phyloP scores from a whole-genome alignment of 208 protist species.

The Eutreptiella sp. region DNA sequence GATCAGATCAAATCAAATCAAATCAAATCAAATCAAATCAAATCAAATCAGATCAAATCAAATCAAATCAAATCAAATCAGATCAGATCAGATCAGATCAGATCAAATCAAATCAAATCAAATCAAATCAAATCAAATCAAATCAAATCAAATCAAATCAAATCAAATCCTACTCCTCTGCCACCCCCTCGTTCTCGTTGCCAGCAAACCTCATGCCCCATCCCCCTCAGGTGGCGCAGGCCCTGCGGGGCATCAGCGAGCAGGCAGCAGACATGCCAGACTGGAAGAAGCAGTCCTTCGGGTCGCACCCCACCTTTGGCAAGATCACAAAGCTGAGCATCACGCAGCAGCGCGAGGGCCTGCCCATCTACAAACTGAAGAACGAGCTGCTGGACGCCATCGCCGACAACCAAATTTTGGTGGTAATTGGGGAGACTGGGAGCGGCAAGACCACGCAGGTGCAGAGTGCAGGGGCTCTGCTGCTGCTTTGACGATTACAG shows the following conservation, averaged over 20 bases:
- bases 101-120: no score
- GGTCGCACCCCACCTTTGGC: conserved; percentile 3
- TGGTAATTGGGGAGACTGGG: conserved; percentile 89
- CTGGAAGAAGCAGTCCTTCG: conserved; percentile 50
- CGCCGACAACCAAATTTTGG: conserved; percentile 64
- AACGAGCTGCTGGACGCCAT: conserved; percentile 77
- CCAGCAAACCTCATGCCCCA: no score
- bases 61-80: no score
- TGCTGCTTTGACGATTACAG: no score
- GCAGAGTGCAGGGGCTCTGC: no score
- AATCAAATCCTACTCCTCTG: neutral
- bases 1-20: no score
- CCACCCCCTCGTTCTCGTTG: no score
- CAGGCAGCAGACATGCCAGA: conserved; percentile 40
- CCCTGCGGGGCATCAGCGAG: neutral
- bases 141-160: neutral
- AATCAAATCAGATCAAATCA: no score
- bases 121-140: no score
- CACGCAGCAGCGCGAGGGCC: conserved; percentile 57
- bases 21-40: no score
- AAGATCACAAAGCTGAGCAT: conserved; percentile 28
- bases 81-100: no score
- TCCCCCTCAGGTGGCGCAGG: neutral
- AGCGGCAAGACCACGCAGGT: conserved; percentile 96
- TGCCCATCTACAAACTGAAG: conserved; percentile 91